Evolutionary conservation across 257 asterid genomes (phyloP), one percentile per base, ranked within the genome.

Genomic region (Parsonsia alboflavescens): DNA sequence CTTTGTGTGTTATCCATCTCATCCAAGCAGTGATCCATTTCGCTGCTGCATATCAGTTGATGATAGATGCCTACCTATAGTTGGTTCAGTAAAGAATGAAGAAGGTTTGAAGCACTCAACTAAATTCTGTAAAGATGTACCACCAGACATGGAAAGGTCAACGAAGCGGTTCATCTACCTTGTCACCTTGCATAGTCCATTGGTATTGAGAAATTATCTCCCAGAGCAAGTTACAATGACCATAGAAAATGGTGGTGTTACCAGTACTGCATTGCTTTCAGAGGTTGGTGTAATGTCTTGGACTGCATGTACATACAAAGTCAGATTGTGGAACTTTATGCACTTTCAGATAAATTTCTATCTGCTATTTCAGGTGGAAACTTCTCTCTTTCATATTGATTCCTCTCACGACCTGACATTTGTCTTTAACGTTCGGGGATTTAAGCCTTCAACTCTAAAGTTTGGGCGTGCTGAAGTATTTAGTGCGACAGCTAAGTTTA

Each of bases 1-100:
- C 53, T 92, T 94, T 80, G 91, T 94, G 72, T 94, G 97, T 82
- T 94, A 94, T 87, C 99, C 99, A 75, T 88, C 97, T 84, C 95
- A 85, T 73, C 98, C 97, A 7, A 91, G 93, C 88, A 86, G 88
- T 78, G 97, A 92, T 79, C 96, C 93, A 21, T 94, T 94, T 78
- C 97, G 97, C 84, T 94, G 97, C 83, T 90, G 93, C 87, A 84
- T 90, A 73, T 88, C 96, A 73, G 95, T 89, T 65, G 82, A 82
- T 72, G 82, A 87, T 75, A 88, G 88, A 84, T 81, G 81, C 80
- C 89, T 94, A 80, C 90, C 91, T 77, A 84, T 89, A 42, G 82
- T 85, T 63, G 85, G 88, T 67, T 78, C 81, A 73, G 75, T 78
- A 48, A 87, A 78, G 84, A 85, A 84, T 65, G 68, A 71, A 77